A percentile compares a stretch with the other conserved stretches of the same genome.
Evolutionary conservation across 768 basidiomycete genomes (phyloP).

Genomic region (Suillus discolor): DNA sequence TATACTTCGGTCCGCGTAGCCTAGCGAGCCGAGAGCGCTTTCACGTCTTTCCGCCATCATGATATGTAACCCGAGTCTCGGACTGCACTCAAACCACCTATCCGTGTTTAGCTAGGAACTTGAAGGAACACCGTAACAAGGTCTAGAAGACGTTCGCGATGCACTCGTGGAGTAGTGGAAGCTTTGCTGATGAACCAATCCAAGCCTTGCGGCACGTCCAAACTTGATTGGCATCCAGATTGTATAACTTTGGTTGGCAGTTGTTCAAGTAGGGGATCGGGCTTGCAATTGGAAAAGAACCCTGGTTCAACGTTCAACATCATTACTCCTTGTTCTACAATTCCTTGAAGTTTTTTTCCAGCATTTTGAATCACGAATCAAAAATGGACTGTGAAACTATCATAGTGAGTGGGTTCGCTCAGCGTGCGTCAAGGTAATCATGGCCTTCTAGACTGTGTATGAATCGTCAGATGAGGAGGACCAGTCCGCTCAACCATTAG

Average conservation of each 20-base stretch:
- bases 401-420: background rate
- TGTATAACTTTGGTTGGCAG: background rate
- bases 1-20: background rate
- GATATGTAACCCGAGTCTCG: background rate
- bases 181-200: background rate
- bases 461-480: conserved; percentile 1
- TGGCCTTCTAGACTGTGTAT: background rate
- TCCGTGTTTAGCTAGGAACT: background rate
- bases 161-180: background rate
- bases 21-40: background rate
- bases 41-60: background rate
- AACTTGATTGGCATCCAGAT: background rate
- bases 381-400: background rate
- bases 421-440: background rate
- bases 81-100: background rate
- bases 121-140: background rate
- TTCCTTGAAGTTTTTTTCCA: background rate
- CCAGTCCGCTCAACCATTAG: background rate
- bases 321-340: background rate
- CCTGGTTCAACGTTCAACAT: too few relatives aligned
- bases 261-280: background rate
- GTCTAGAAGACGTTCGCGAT: background rate
- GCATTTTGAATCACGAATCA: background rate
- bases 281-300: background rate
- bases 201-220: background rate